These are phyloP conservation scores for Blastobotrys capitulatus DNA, from an alignment of 1,139 yeast genomes.

Conservation along the genomic window DNA sequence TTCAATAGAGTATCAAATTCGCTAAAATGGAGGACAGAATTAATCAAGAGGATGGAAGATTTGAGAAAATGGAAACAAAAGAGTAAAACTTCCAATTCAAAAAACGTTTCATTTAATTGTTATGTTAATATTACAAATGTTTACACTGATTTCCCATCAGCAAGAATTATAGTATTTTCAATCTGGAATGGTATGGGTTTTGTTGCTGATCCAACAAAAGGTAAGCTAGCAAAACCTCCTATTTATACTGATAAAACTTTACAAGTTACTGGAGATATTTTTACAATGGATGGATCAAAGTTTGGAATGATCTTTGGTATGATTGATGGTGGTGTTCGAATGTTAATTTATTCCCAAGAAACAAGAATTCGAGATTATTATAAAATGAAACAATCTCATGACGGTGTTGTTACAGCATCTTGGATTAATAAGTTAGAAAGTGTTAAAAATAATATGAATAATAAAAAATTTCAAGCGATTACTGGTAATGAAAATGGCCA, in stretches of 20 bases:
- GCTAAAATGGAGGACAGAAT: slow-evolving; percentile 31
- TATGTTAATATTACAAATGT: slow-evolving; percentile 25
- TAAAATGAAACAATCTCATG: slow-evolving; percentile 23
- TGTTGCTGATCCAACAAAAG: slow-evolving; percentile 32
- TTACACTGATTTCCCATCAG: slow-evolving; percentile 27
- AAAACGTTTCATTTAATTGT: slow-evolving; percentile 30
- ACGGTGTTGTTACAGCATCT: slow-evolving; percentile 25
- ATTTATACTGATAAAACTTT: slow-evolving; percentile 25
- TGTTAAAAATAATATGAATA: slow-evolving; percentile 14
- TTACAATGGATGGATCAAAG: slow-evolving; percentile 28
- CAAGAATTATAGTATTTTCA: slow-evolving; percentile 27
- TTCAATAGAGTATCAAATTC: slow-evolving; percentile 29
- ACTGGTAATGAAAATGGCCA: slow-evolving; percentile 28
- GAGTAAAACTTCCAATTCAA: slow-evolving; percentile 28
- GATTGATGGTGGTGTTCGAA: slow-evolving; percentile 26
- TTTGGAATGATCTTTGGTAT: slow-evolving; percentile 32
- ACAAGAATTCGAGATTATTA: slow-evolving; percentile 29
- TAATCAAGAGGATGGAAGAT: slow-evolving; percentile 25
- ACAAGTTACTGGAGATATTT: slow-evolving; percentile 19
- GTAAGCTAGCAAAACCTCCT: slow-evolving; percentile 30
- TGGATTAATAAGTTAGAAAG: slow-evolving; percentile 31
- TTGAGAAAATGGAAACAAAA: slow-evolving; percentile 29
- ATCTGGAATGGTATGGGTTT: slow-evolving; percentile 26
- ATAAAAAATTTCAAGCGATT: slow-evolving; percentile 19
- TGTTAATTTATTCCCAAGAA: slow-evolving; percentile 27